A percentile compares a stretch with the other conserved stretches of the same genome.
Evolutionary conservation across 768 basidiomycete genomes (phyloP).

Genomic region (Candolleomyces efflorescens): DNA sequence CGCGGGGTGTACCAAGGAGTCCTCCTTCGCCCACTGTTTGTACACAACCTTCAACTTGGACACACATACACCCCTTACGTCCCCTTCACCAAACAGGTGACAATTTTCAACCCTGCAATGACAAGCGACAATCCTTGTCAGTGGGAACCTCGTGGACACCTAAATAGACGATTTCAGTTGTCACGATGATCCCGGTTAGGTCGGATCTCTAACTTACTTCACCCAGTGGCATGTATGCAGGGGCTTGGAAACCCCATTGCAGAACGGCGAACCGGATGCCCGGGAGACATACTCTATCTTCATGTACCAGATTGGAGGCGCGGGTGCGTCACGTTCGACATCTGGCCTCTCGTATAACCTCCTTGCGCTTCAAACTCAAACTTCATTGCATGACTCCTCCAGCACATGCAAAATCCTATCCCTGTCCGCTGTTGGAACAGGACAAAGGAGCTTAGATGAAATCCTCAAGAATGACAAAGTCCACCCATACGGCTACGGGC

Average conservation of each 20-base stretch:
- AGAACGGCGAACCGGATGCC: not conserved
- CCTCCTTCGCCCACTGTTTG: not conserved
- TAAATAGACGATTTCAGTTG: slow-evolving; percentile 1
- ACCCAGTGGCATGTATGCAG: not conserved
- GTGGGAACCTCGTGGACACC: slow-evolving; percentile 2
- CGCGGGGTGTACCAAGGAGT: not conserved
- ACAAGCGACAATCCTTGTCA: slow-evolving; percentile 6
- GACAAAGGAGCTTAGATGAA: not conserved
- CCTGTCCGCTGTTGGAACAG: not conserved
- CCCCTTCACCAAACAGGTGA: not conserved
- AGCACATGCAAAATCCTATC: not conserved
- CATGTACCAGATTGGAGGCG: not conserved
- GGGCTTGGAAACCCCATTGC: not conserved
- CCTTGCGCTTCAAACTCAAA: not conserved
- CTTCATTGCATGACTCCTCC: not conserved
- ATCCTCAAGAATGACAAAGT: not conserved
- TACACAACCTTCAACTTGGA: not conserved
- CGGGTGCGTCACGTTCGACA: not conserved
- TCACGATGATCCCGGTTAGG: slow-evolving; percentile 3
- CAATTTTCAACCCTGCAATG: not conserved
- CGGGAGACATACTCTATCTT: not conserved
- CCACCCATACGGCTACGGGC: not conserved
- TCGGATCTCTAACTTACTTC: slow-evolving; percentile 3
- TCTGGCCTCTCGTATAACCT: not conserved
- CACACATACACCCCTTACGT: not conserved